These are phyloP conservation scores for Raffaelea albimanens DNA, from an alignment of 2,329 filamentous ascomycete species.

Conservation along the genomic window DNA sequence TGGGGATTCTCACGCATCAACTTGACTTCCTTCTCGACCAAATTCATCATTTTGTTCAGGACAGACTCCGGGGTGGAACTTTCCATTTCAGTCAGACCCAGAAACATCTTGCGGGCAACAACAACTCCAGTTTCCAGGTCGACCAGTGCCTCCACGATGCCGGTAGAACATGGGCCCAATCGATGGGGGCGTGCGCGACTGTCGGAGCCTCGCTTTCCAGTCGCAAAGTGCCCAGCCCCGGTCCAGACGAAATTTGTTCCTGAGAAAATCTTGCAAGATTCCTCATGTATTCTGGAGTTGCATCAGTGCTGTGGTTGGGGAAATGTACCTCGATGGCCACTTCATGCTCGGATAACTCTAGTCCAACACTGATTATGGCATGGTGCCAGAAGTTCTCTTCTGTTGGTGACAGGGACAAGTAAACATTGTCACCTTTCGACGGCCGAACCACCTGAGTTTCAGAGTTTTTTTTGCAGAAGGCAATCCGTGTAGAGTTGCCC, in stretches of 20 bases:
- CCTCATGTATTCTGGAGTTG: neutral
- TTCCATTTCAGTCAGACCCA: too few relatives aligned
- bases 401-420: neutral
- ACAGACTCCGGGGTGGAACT: neutral
- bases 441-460: neutral
- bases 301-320: neutral
- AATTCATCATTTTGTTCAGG: too few relatives aligned
- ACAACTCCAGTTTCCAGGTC: neutral
- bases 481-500: neutral
- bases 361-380: neutral
- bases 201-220: too few relatives aligned
- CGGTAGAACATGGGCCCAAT: too few relatives aligned
- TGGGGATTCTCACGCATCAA: neutral
- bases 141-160: neutral
- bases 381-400: neutral
- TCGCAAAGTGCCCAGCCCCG: too few relatives aligned
- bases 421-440: neutral
- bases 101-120: neutral
- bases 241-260: too few relatives aligned
- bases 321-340: neutral
- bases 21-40: neutral
- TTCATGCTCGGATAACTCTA: too few relatives aligned
- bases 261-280: neutral
- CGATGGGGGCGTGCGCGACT: too few relatives aligned
- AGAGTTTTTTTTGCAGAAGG: neutral